phyloP scores from a whole-genome alignment of 495 filamentous ascomycete species.

The Penicillium mononematosum region DNA sequence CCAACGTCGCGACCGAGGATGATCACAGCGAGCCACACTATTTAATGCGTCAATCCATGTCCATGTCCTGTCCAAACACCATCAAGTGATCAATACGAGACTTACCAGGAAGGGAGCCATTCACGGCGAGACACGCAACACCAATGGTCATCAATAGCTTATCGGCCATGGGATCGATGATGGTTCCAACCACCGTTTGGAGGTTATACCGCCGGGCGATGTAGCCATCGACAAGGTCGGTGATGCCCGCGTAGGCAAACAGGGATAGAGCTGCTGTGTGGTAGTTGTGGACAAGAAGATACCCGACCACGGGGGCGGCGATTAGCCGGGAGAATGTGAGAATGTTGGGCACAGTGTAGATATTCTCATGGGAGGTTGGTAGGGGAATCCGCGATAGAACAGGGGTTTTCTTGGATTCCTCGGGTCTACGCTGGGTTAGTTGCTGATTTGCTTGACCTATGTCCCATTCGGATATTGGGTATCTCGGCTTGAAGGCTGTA shows the following conservation, averaged over 20 bases:
- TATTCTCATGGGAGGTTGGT: conserved; percentile 72
- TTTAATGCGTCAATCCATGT: background rate
- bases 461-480: conserved; percentile 3
- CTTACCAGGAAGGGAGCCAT: conserved; percentile 76
- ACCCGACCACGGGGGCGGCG: conserved; percentile 82
- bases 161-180: conserved; percentile 96
- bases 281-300: conserved; percentile 80
- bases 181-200: conserved; percentile 91
- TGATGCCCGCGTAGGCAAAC: conserved; percentile 88
- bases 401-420: conserved; percentile 29
- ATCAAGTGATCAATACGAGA: conserved; percentile 1
- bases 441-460: background rate
- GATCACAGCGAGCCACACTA: conserved; percentile 81
- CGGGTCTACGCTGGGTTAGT: conserved; percentile 2
- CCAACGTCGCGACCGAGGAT: conserved; percentile 88
- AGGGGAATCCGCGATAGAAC: conserved; percentile 51
- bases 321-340: conserved; percentile 85
- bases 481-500: background rate
- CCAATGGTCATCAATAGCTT: conserved; percentile 93
- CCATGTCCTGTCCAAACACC: background rate
- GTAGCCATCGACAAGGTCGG: conserved; percentile 88
- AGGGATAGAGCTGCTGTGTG: conserved; percentile 75
- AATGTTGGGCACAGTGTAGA: conserved; percentile 91
- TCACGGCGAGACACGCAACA: conserved; percentile 76
- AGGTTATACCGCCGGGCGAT: conserved; percentile 84